Evolutionary conservation across 108 stramenopile species (phyloP), one percentile per base, ranked within the genome.

Genomic region (Asterionellopsis glacialis): DNA sequence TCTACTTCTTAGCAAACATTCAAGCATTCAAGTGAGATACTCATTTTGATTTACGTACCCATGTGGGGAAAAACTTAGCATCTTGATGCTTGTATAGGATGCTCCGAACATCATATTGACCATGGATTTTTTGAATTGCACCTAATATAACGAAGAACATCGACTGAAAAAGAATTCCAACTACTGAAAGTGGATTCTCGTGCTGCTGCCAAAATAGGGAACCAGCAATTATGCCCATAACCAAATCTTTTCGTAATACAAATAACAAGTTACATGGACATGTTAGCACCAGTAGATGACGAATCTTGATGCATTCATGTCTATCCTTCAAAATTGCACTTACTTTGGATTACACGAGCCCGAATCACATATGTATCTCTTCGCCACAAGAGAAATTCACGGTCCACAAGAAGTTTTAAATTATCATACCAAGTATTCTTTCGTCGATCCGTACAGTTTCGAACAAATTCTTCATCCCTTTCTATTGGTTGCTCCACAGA

Each of bases 71-170:
- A 59, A 95, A 93, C 44, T 82, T 80, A 0, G 88, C 80, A 59
- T 87, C 83, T 24, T 77, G 79, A 47, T 95, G 93, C 65, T 96
- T 94, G 80, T 96, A 90, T 40, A 93, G 84, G 15, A 93, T 72
- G 9, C 67, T 63, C 10, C 93, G 77, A 19, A 56, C 59, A 23
- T 76, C 70, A 61, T 85, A 83, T 48, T 88, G 81, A 13, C 68
- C 67, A n/a, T 78, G 59, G n/a, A 96, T 61, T 57, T 79, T 79
- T 13, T 77, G 52, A 74, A 90, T 82, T 1, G 76, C 83, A 15
- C 82, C 80, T 40, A 88, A n/a, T 28, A 65, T 66, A 23, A 83
- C 60, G 57, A 76, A 87, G 59, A 95, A 71, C 63, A 90, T 64
- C 13, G 75, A 73, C 52, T 80, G 79, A 51, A 78, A 86, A 7